Conservation (phyloP, 2,329 filamentous ascomycete species). For the Paracorniculantispora psalliotae region DNA sequence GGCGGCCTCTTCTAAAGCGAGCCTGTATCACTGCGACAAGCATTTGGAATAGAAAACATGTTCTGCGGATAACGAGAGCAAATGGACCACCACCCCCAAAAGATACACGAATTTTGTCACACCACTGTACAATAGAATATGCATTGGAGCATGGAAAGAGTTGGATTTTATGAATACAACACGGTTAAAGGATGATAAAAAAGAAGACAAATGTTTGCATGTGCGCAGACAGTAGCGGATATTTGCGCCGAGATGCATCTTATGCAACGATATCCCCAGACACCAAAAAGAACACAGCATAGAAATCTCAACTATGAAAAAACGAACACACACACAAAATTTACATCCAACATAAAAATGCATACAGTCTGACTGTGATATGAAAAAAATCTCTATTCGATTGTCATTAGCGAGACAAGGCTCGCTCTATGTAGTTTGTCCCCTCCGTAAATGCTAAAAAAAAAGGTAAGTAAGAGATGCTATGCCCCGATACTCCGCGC, state of each 20-base stretch:
- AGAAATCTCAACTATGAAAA: slow-evolving; percentile 4
- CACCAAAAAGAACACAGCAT: neutral
- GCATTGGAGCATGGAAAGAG: neutral
- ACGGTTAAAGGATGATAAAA: neutral
- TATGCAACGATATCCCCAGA: neutral
- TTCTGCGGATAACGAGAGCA: too few relatives aligned
- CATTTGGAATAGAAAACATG: too few relatives aligned
- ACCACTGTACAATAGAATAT: slow-evolving; percentile 8
- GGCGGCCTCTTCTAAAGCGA: slow-evolving; percentile 39
- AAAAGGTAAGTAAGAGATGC: neutral
- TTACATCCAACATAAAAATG: neutral
- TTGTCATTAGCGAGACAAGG: neutral
- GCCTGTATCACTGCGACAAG: too few relatives aligned
- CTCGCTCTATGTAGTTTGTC: neutral
- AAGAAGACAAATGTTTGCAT: neutral
- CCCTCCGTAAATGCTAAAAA: neutral
- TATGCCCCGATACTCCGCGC: slow-evolving; percentile 7
- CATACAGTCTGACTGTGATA: too few relatives aligned
- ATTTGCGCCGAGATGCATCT: neutral
- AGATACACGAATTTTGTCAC: neutral
- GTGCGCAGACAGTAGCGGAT: neutral
- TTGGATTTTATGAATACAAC: neutral
- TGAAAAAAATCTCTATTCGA: neutral
- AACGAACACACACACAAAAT: neutral
- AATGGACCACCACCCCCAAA: too few relatives aligned